These are phyloP conservation scores for Lachnellula willkommii DNA, from an alignment of 2,329 filamentous ascomycete species.

Conservation along the genomic window DNA sequence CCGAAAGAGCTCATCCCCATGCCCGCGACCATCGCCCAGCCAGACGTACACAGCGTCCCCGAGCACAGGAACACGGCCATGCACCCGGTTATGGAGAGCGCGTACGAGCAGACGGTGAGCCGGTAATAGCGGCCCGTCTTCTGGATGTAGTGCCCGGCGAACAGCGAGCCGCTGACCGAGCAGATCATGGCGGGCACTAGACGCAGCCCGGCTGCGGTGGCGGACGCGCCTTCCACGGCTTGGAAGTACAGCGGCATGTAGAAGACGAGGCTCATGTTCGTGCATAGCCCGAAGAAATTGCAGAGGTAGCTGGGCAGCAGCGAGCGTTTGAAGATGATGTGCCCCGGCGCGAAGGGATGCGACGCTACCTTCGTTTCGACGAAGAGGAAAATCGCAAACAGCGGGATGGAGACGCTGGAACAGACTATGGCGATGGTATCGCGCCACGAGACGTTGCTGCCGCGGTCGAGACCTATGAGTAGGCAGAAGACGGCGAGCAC, in stretches of 20 bases:
- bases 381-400: slow-evolving; percentile 63
- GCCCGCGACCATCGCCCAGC: slow-evolving; percentile 50
- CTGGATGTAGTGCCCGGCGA: slow-evolving; percentile 62
- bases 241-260: slow-evolving; percentile 77
- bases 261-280: slow-evolving; percentile 45
- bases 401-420: slow-evolving; percentile 48
- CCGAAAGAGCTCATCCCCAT: slow-evolving; percentile 46
- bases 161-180: slow-evolving; percentile 59
- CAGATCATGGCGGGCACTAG: slow-evolving; percentile 61
- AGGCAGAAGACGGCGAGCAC: slow-evolving; percentile 44
- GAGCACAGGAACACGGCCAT: slow-evolving; percentile 52
- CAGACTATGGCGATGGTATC: slow-evolving; percentile 52
- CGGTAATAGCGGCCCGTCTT: slow-evolving; percentile 66
- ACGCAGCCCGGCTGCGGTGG: slow-evolving; percentile 58
- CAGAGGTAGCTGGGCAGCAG: slow-evolving; percentile 63
- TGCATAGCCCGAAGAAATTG: slow-evolving; percentile 67
- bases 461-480: slow-evolving; percentile 61
- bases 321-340: slow-evolving; percentile 62
- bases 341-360: slow-evolving; percentile 70
- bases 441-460: slow-evolving; percentile 66
- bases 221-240: slow-evolving; percentile 59
- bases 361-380: slow-evolving; percentile 63
- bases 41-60: slow-evolving; percentile 46
- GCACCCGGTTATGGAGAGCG: slow-evolving; percentile 48
- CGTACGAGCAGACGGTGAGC: slow-evolving; percentile 57